Conservation (phyloP, 148 eudicot species). For the Selenicereus undatus region DNA sequence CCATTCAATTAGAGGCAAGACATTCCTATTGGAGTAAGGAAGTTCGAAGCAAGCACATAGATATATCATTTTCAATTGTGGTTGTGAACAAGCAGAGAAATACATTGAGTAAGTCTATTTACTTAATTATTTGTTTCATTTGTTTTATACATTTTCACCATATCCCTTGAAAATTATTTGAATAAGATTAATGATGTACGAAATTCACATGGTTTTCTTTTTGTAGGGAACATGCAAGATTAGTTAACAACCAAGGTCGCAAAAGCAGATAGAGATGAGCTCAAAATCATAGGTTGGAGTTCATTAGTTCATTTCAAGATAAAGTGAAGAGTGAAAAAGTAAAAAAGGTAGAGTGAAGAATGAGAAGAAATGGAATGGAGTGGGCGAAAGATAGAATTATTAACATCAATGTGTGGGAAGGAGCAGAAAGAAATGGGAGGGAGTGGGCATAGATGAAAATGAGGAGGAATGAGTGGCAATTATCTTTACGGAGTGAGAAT, state of each 20-base stretch:
- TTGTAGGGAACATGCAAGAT: neutral
- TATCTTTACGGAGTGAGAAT: no score
- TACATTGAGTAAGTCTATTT: neutral
- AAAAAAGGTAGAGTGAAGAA: neutral
- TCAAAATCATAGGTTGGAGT: neutral
- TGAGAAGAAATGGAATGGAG: no score
- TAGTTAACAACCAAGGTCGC: neutral
- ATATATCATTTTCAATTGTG: neutral
- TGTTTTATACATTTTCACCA: no score
- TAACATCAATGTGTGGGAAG: no score
- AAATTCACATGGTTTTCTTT: no score
- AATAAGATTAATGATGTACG: no score
- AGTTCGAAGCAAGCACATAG: neutral
- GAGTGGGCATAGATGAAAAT: no score
- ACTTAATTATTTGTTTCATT: no score
- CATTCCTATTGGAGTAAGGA: neutral
- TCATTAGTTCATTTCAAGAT: neutral
- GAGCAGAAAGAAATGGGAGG: no score
- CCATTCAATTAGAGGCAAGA: neutral
- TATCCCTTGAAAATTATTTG: no score
- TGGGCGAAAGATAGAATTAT: no score
- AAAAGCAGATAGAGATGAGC: neutral
- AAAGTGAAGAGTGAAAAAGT: neutral
- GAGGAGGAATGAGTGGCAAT: no score
- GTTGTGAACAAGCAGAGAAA: neutral